These are phyloP conservation scores for Bryopsis sp. DNA, from an alignment of 139 green algal genomes.

Conservation along the genomic window DNA sequence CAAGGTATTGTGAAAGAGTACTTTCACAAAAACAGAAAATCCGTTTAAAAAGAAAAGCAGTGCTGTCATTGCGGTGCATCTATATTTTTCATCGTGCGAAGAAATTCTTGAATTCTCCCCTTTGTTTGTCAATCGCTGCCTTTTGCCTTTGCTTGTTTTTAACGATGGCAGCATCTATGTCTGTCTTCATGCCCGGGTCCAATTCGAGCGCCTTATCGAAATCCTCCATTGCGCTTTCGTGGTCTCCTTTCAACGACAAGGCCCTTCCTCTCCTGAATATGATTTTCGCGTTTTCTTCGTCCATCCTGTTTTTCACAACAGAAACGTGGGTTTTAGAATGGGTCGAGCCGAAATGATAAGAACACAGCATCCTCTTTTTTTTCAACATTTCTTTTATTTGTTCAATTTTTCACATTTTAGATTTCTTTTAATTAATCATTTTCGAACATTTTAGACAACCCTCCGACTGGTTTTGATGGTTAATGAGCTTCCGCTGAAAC, in stretches of 20 bases:
- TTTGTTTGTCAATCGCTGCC: conserved; percentile 38
- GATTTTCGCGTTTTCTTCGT: conserved; percentile 29
- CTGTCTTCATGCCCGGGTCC: conserved; percentile 22
- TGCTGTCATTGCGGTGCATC: no score
- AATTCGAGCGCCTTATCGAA: conserved; percentile 29
- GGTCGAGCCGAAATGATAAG: no score
- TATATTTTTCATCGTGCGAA: no score
- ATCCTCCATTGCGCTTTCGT: conserved; percentile 38
- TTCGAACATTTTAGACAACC: no score
- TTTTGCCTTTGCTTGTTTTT: conserved; percentile 34
- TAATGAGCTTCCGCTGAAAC: no score
- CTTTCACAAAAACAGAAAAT: no score
- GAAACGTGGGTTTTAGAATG: not conserved
- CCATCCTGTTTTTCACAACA: not conserved
- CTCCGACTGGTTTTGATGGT: no score
- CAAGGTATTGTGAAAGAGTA: no score
- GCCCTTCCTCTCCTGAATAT: conserved; percentile 38
- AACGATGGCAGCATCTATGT: conserved; percentile 31
- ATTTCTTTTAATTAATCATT: no score
- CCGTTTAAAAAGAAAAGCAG: no score
- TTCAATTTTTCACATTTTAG: no score
- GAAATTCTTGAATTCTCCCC: conserved; percentile 42
- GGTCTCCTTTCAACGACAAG: conserved; percentile 43
- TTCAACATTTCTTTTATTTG: not conserved
- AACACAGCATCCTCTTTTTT: no score